Conservation (phyloP, 768 basidiomycete genomes). For the Leucocoprinus leucothites region DNA sequence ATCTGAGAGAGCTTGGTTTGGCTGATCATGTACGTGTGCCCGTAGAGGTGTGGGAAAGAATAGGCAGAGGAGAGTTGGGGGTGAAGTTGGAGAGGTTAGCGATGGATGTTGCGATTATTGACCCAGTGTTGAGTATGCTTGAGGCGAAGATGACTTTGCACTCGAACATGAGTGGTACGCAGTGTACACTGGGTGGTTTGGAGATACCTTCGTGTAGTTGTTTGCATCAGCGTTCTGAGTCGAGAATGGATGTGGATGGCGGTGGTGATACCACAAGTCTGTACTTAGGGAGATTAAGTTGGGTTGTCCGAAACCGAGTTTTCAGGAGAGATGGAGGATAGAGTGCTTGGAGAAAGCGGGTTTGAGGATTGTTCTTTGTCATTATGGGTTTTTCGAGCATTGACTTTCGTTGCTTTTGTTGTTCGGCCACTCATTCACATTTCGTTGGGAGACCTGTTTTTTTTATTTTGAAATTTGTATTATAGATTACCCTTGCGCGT, state of each 20-base stretch:
- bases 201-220: neutral
- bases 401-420: neutral
- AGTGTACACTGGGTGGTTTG: neutral
- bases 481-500: too few relatives aligned
- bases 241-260: neutral
- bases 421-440: too few relatives aligned
- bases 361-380: conserved; percentile 8
- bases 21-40: conserved; percentile 8
- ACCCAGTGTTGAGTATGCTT: conserved; percentile 8
- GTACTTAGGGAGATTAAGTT: conserved; percentile 8
- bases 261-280: neutral
- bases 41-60: neutral
- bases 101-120: conserved; percentile 3
- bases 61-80: conserved; percentile 6
- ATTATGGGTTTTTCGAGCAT: conserved; percentile 9
- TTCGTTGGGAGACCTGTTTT: too few relatives aligned
- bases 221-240: neutral
- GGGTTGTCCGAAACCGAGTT: conserved; percentile 8
- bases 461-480: too few relatives aligned
- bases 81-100: conserved; percentile 5
- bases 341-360: conserved; percentile 10
- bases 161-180: neutral
- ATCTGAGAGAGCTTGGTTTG: conserved; percentile 3
- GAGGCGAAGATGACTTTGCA: conserved; percentile 6
- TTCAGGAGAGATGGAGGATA: conserved; percentile 12